Evolutionary conservation across 768 basidiomycete genomes (phyloP), one percentile per base, ranked within the genome.

Genomic region (Cystoderma amianthinum): DNA sequence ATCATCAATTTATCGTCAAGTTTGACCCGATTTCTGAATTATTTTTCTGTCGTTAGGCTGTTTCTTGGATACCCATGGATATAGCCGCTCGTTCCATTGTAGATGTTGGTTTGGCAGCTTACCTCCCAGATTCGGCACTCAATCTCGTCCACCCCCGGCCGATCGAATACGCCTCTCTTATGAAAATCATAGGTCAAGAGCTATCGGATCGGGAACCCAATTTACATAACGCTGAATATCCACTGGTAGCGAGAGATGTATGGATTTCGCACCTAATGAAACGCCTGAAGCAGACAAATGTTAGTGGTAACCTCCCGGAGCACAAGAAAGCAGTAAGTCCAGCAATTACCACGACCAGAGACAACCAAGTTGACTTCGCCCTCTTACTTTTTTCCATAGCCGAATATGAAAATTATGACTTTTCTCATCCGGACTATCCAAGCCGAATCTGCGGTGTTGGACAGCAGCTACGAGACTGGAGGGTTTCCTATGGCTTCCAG

Each of bases 381-480:
- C n/a, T n/a, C 9, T n/a, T 21, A 18, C 7, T 18, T 18, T 33
- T 21, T 21, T 32, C 9, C 21, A 24, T 32, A 65, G 65, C 65
- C 64, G 28, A 64, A 60, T 5, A 44, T 63, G 16, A 65, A 63
- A 39, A 57, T 68, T 10, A 45, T 65, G 1, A 53, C 59, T 13
- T 65, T 64, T 47, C 62, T 63, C 49, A 7, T 28, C 7, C 25
- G 25, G 7, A 28, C 25, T 28, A 28, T 28, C 25, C 25, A 28
- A 28, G n/a, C n/a, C 7, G 25, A 28, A 7, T 28, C 25, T 7
- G n/a, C 25, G 7, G 25, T n/a, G 7, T 28, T 28, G 25, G n/a
- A 28, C 25, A n/a, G 7, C 7, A 37, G 12, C 7, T 22, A 45
- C 43, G 58, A 55, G 33, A 50, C 39, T 42, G 44, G 54, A 6